Percentiles rank a stretch among this genome's conserved stretches.
phyloP scores from a whole-genome alignment of 257 asterid species.

The Plantago ovata region DNA sequence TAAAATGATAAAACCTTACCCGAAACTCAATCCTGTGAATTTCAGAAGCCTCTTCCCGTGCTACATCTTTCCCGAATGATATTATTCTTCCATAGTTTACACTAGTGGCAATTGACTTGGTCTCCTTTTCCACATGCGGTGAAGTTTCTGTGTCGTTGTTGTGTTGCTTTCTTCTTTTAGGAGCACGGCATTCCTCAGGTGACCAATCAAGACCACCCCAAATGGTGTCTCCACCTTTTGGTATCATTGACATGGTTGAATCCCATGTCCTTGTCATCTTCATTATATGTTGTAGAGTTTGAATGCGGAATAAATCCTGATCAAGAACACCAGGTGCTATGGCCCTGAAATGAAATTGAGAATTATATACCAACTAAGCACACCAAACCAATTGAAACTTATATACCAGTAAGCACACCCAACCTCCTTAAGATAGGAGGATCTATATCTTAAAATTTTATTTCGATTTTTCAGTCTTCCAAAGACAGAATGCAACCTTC shows the following conservation, averaged over 20 bases:
- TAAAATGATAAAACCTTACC: constrained; percentile 38
- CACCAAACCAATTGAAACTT: too few relatives aligned
- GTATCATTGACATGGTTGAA: constrained; percentile 92
- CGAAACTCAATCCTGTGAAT: constrained; percentile 69
- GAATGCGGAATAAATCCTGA: constrained; percentile 63
- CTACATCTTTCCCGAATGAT: constrained; percentile 70
- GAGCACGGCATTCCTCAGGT: constrained; percentile 65
- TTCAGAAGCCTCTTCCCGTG: constrained; percentile 54
- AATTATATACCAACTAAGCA: not conserved
- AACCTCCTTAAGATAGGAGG: not conserved
- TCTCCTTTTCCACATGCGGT: constrained; percentile 23
- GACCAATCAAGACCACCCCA: constrained; percentile 98
- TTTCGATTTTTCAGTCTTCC: not conserved
- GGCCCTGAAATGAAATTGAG: constrained; percentile 42
- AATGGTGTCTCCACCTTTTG: constrained; percentile 87
- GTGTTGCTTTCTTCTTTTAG: constrained; percentile 39
- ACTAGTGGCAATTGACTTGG: constrained; percentile 28
- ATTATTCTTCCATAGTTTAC: constrained; percentile 66
- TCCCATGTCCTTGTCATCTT: constrained; percentile 97
- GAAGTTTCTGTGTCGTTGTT: constrained; percentile 34
- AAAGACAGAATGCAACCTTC: not conserved
- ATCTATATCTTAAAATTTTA: not conserved
- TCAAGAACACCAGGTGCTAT: constrained; percentile 74
- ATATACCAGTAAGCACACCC: too few relatives aligned
- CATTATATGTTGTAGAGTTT: constrained; percentile 82